phyloP scores from a whole-genome alignment of 305 asterid species.

The Solanum chacoense region DNA sequence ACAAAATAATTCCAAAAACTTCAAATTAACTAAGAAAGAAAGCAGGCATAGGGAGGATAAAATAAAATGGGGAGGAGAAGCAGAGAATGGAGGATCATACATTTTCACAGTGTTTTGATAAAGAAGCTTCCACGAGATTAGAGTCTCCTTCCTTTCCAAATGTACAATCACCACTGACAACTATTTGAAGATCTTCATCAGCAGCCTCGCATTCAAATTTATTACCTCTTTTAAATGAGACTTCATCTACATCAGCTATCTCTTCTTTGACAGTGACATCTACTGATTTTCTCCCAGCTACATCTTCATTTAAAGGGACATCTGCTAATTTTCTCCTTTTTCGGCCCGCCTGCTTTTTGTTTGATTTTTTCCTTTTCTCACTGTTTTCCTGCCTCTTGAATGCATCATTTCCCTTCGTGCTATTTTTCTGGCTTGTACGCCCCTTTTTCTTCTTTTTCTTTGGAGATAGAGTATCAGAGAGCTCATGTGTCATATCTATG shows the following conservation, averaged over 20 bases:
- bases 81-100: neutral
- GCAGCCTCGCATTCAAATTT: neutral
- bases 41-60: neutral
- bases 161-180: neutral
- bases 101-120: neutral
- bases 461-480: neutral
- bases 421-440: neutral
- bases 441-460: constrained; percentile 1
- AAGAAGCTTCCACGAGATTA: neutral
- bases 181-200: neutral
- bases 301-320: neutral
- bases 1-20: neutral
- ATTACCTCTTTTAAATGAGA: neutral
- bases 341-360: neutral
- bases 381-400: neutral
- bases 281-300: neutral
- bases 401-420: neutral
- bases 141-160: neutral
- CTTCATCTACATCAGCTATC: neutral
- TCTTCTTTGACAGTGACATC: constrained; percentile 1
- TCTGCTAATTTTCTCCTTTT: neutral
- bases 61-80: neutral
- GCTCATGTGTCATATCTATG: neutral
- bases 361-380: neutral
- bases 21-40: neutral